A percentile compares a stretch with the other conserved stretches of the same genome.
phyloP scores from a whole-genome alignment of 2,329 filamentous ascomycete genomes.

The Colletotrichum kahawae region DNA sequence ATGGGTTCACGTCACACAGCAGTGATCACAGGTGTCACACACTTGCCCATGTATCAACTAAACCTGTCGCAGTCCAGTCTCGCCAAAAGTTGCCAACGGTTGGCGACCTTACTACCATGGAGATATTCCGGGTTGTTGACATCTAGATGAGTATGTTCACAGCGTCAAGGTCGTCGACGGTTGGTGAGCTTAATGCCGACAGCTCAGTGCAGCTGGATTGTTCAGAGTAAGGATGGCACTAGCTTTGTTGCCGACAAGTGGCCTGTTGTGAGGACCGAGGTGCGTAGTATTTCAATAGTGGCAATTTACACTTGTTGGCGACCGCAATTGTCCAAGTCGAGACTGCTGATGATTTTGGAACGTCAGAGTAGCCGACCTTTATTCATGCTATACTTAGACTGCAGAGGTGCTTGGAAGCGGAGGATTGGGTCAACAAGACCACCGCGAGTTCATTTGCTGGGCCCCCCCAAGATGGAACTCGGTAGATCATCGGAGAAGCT shows the following conservation, averaged over 20 bases:
- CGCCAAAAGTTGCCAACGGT: background rate
- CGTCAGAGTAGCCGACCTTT: background rate
- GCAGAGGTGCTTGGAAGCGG: background rate
- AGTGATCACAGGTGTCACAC: background rate
- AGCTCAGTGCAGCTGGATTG: too few species aligned
- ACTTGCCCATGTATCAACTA: background rate
- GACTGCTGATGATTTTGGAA: too few species aligned
- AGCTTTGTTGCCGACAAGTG: background rate
- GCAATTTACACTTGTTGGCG: too few species aligned
- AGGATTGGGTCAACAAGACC: background rate
- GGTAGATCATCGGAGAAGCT: conserved; percentile 20
- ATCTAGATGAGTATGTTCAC: background rate
- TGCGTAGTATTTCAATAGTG: background rate
- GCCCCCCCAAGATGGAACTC: background rate
- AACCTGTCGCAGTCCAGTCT: background rate
- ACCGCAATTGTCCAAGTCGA: too few species aligned
- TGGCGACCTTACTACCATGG: background rate
- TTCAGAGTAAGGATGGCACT: background rate
- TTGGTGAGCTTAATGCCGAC: background rate
- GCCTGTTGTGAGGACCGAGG: background rate
- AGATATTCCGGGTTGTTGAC: background rate
- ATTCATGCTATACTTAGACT: background rate
- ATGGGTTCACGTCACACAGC: background rate
- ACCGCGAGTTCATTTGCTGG: too few species aligned
- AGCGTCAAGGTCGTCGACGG: background rate